Evolutionary conservation across 2,329 filamentous ascomycete genomes (phyloP).

Genomic region (Sarocladium oryzae): DNA sequence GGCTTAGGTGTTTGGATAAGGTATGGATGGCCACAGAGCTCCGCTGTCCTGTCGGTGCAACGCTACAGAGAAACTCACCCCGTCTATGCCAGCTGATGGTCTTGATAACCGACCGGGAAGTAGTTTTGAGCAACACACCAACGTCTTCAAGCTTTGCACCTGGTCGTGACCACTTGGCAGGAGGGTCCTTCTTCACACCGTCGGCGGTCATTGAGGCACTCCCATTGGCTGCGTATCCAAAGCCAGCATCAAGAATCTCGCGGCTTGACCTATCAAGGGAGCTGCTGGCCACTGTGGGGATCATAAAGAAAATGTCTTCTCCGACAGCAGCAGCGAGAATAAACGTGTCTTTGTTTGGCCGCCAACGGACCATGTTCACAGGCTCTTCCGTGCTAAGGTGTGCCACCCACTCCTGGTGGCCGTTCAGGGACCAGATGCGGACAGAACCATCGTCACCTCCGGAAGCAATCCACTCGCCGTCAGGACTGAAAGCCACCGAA

Average conservation of each 20-base stretch:
- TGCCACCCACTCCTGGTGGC: conserved; percentile 79
- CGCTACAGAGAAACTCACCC: conserved; percentile 90
- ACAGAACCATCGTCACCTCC: conserved; percentile 93
- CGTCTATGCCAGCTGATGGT: conserved; percentile 88
- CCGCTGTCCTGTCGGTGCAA: conserved; percentile 72
- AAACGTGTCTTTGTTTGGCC: conserved; percentile 72
- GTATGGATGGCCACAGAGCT: conserved; percentile 91
- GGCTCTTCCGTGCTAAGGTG: conserved; percentile 72
- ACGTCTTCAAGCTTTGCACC: conserved; percentile 65
- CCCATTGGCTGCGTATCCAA: conserved; percentile 77
- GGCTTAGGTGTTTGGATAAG: conserved; percentile 87
- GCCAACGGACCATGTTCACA: conserved; percentile 84
- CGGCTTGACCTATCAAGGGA: conserved; percentile 67
- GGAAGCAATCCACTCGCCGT: conserved; percentile 78
- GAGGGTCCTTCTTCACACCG: conserved; percentile 62
- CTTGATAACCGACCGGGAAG: conserved; percentile 75
- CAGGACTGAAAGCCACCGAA: conserved; percentile 76
- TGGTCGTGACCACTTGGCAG: conserved; percentile 79
- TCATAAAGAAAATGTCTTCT: conserved; percentile 78
- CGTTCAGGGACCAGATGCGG: conserved; percentile 85
- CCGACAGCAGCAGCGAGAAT: conserved; percentile 79
- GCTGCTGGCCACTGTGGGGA: conserved; percentile 68
- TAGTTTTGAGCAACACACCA: conserved; percentile 73
- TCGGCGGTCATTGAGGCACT: conserved; percentile 46
- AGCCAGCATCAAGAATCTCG: conserved; percentile 78